These are phyloP conservation scores for Nicotiana benthamiana DNA, from an alignment of 257 asterid species.

Conservation along the genomic window DNA sequence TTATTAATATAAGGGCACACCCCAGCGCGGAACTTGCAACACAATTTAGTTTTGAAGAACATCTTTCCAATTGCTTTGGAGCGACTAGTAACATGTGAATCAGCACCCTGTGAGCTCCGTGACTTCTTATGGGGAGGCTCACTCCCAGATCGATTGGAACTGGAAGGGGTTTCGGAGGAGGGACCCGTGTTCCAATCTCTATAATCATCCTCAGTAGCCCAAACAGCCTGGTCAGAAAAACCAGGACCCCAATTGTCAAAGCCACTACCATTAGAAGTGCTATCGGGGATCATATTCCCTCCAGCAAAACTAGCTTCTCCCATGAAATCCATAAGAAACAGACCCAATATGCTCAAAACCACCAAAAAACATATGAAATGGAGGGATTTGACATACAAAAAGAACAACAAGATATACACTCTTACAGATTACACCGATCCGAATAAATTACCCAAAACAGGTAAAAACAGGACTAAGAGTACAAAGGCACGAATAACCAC, in stretches of 20 bases:
- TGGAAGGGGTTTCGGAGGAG: slow-evolving; percentile 7
- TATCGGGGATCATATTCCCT: slow-evolving; percentile 7
- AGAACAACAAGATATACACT: neutral
- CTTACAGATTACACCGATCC: neutral
- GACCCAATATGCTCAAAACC: neutral
- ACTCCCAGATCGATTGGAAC: slow-evolving; percentile 3
- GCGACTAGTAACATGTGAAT: neutral
- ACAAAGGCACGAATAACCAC: neutral
- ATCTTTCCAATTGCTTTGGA: slow-evolving; percentile 22
- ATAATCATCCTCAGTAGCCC: slow-evolving; percentile 30
- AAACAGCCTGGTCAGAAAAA: slow-evolving; percentile 12
- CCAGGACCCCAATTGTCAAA: slow-evolving; percentile 15
- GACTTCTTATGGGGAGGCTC: slow-evolving; percentile 20
- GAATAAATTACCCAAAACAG: neutral
- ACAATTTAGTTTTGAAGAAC: slow-evolving; percentile 22
- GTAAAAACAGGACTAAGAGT: neutral
- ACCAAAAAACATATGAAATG: neutral
- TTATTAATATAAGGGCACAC: slow-evolving; percentile 23
- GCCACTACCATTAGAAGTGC: neutral
- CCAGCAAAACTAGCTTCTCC: slow-evolving; percentile 9
- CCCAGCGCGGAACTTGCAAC: slow-evolving; percentile 24
- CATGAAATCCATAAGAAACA: slow-evolving; percentile 16
- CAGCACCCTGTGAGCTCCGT: slow-evolving; percentile 4
- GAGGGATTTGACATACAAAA: neutral
- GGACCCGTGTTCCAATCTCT: slow-evolving; percentile 11